Base-by-base conservation (phyloP, 352 stramenopile genomes). In the Pythium brassicae region DNA sequence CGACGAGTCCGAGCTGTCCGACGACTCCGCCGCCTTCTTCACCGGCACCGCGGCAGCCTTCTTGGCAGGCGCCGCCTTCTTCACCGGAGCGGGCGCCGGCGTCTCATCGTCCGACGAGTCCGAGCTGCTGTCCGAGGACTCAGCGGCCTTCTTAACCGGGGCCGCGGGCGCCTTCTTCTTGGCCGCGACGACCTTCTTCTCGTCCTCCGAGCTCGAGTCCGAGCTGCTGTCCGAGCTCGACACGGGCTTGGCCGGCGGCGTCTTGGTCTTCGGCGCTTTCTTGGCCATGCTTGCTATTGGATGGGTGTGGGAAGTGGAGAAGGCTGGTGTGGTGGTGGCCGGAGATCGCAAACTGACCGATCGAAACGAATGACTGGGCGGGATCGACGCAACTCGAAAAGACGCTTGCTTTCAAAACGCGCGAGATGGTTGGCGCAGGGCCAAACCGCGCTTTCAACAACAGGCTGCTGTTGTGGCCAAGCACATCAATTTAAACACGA, bases 21-120 rank as follows among this genome's bases (percentile, higher is more conserved):
- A 45, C 0, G 39, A 45, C 19, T 10, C 19, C 5, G 19, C 0
- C 48, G 60, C 69, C 67, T 88, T 91, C 73, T 92, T 92, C 40
- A 69, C 59, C 19, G 68, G 52, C 2, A 63, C 69, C 8, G 54
- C 25, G 3, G 62, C 61, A 7, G 57, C 49, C 64, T 75, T 73
- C 60, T 74, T 69, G 19, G 57, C 48, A 43, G 65, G 49, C 39
- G 63, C 66, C 23, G 59, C 58, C 46, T 75, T 77, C 61, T 76
- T 72, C 34, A 59, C 54, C 5, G 47, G 25, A 22, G 26, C 5
- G 57, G 68, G 57, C 47, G 71, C 56, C 25, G 29, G 27, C 48
- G 32, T 42, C 48, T 53, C 48, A 19, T 53, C 48, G n/a, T 65
- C 71, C 22, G 70, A 83, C 34, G 72, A 84, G 66, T 82, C 73